These are phyloP conservation scores for Lachnellula subtilissima DNA, from an alignment of 2,329 filamentous ascomycete genomes.

Conservation along the genomic window DNA sequence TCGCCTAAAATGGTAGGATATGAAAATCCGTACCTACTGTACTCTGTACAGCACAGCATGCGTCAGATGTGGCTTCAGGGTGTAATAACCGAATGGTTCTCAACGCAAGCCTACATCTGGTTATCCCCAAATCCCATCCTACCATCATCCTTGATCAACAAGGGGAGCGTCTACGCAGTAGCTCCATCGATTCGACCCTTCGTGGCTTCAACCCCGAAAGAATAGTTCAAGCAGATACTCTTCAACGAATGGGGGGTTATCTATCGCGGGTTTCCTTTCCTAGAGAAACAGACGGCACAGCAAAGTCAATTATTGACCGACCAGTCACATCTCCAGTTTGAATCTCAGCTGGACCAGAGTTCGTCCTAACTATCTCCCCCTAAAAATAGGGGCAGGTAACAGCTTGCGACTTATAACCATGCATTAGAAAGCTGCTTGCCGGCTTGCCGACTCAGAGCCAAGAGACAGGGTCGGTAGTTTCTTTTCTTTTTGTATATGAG, in stretches of 20 bases:
- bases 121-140: background rate
- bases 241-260: constrained; percentile 2
- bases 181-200: background rate
- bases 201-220: background rate
- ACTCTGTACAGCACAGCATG: constrained; percentile 8
- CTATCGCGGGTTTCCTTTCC: background rate
- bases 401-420: background rate
- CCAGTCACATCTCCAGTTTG: background rate
- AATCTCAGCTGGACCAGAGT: background rate
- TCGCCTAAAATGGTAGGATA: background rate
- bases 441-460: background rate
- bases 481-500: background rate
- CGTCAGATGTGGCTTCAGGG: constrained; percentile 18
- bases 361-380: background rate
- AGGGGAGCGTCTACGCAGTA: background rate
- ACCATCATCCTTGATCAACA: constrained; percentile 7
- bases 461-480: background rate
- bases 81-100: constrained; percentile 13
- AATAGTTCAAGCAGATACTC: background rate
- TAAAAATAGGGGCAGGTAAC: background rate
- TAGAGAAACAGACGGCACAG: constrained; percentile 7
- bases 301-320: background rate
- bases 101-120: constrained; percentile 6
- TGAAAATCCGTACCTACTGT: background rate
- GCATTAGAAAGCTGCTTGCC: background rate